Evolutionary conservation across 2,329 filamentous ascomycete genomes (phyloP), one percentile per base, ranked within the genome.

Genomic region (Fusarium xylarioides): DNA sequence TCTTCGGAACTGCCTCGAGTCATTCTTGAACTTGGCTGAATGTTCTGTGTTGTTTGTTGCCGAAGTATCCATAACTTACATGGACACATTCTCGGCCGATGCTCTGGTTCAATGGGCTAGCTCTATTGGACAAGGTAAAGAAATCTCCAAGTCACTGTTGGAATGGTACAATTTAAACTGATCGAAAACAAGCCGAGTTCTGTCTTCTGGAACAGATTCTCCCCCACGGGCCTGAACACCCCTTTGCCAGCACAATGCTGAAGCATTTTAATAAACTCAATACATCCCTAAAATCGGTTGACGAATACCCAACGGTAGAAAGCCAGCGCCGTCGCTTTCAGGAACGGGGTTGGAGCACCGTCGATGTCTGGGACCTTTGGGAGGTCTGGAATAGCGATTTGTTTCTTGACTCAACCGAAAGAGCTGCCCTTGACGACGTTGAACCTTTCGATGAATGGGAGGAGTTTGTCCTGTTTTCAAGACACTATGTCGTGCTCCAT

Each of bases 371-470:
- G 79, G 93, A 91, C 75, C 84, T 98, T 16, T 97, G 95, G 94
- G 89, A 94, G 62, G 85, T 95, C 2, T 98, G 95, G 95, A 90
- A 88, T 16, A 90, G 93, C 73, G 84, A 90, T 19, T 79, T 83
- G 6, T 95, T 95, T 79, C 82, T 97, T 26, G 85, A 85, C 11
- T 78, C 86, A 2, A 81, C 86, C 2, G 87, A 93, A 69, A 88
- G 93, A 71, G 83, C 80, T 40, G 83, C 83, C 16, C 82, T 98
- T 19, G 92, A 97, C 75, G 79, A 83, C 2, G 82, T 95, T 21
- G 95, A 98, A 78, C 90, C 92, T 2, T 98, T 98, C 79, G 95
- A 98, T 80, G 95, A 98, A 82, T 97, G 94, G 94, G 95, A 98
- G 81, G 95, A 98, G 77, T 95, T 98, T 79, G 91, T 92, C 5